Base-by-base conservation (phyloP, 2,329 filamentous ascomycete genomes). In the Pseudocercospora pini-densiflorae region DNA sequence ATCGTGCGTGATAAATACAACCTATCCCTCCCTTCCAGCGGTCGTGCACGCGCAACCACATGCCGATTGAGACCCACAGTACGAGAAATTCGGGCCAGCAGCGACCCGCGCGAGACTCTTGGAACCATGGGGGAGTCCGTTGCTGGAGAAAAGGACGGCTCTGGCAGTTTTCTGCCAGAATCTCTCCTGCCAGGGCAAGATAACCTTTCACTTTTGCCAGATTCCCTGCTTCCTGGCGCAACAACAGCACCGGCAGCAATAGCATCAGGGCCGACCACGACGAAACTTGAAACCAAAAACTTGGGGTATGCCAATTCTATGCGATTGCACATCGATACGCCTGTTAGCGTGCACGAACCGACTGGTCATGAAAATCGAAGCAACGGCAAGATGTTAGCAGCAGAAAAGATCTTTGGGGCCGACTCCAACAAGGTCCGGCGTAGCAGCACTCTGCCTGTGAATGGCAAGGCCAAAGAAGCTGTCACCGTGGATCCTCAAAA, bases 301-400 rank as follows among this genome's bases (percentile, higher is more conserved):
- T 16, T 54, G 23, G 24, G 21, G 2, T 23, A 51, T 24, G 16
- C 23, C 14, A 29, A 54, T 54, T 24, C 51, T 33, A 5, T 23
- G 55, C 27, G 62, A 40, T 23, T 60, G 43, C 29, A 60, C 45
- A 31, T 54, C 23, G 51, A 55, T 27, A 31, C 51, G 24, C 27
- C 51, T 24, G 51, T 55, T n/a, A 55, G 51, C 24, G 51, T 55
- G 51, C 51, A 55, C 51, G 51, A 55, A 33, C 51, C 55, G 23
- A 27, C 53, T 47, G 61, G 65, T 29, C 58, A 69, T 68, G 68
- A 68, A 10, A 64, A 68, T 45, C 58, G 61, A 47, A 68, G 68
- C 43, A 66, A 60, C 66, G 63, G 63, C 27, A 72, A 72, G 29
- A 72, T 71, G 68, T 67, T 68, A 40, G 67, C 70, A 40, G 63